Percentiles rank a stretch among this genome's conserved stretches.
These are phyloP conservation scores for Rachicladosporium sp. DNA, from an alignment of 2,329 filamentous ascomycete genomes.

Conservation along the genomic window DNA sequence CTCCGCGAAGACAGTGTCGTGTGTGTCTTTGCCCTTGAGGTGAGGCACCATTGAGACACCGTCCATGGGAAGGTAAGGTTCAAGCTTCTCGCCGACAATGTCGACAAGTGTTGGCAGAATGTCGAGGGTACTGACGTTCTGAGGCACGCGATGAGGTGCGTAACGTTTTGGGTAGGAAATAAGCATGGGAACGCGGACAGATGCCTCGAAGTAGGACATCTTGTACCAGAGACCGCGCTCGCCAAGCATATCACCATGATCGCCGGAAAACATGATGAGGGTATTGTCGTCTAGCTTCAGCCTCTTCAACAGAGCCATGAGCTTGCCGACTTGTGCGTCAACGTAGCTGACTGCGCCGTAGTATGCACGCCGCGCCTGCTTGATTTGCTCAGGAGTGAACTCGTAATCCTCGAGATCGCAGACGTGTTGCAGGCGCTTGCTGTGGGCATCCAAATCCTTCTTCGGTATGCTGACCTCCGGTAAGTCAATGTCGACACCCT, in stretches of 20 bases:
- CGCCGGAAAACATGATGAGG: constrained; percentile 82
- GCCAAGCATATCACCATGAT: constrained; percentile 92
- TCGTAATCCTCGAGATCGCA: constrained; percentile 77
- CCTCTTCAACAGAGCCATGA: constrained; percentile 64
- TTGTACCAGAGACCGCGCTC: constrained; percentile 93
- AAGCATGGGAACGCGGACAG: constrained; percentile 76
- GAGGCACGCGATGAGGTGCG: constrained; percentile 58
- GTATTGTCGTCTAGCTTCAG: constrained; percentile 75
- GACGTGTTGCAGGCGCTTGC: constrained; percentile 72
- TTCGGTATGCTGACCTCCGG: constrained; percentile 67
- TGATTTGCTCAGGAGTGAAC: constrained; percentile 75
- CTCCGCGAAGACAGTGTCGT: constrained; percentile 85
- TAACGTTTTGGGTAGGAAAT: constrained; percentile 70
- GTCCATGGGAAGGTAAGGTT: constrained; percentile 68
- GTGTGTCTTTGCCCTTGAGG: constrained; percentile 52
- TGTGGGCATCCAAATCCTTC: constrained; percentile 75
- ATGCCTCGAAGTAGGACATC: constrained; percentile 93
- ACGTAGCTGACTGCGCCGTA: constrained; percentile 91
- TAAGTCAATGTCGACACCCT: constrained; percentile 74
- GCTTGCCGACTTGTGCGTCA: constrained; percentile 78
- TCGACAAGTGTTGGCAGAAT: constrained; percentile 81
- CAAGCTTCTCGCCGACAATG: constrained; percentile 59
- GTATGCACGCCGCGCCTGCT: constrained; percentile 74
- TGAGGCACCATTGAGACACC: constrained; percentile 73
- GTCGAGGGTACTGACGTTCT: constrained; percentile 86